Percentiles rank a stretch among this genome's conserved stretches.
Conservation (phyloP, 1,284 basidiomycete species). For the Microbotryum saponariae region DNA sequence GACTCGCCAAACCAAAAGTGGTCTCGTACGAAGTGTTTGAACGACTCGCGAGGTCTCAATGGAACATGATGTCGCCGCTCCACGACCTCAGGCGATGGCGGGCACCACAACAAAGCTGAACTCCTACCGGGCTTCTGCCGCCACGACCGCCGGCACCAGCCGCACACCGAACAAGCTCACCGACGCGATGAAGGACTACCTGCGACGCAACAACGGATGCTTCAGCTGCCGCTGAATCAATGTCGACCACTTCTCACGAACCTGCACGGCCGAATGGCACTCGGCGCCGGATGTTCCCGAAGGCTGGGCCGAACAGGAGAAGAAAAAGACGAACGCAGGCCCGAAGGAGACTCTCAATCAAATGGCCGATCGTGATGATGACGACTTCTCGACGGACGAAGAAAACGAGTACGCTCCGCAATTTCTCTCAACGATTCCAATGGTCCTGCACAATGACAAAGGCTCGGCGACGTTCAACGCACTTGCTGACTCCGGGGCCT, state of each 20-base stretch:
- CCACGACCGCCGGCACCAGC: too few species aligned
- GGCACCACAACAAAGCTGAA: too few species aligned
- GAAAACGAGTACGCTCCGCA: neutral
- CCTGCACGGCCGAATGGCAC: neutral
- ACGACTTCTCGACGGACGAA: neutral
- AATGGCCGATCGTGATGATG: neutral
- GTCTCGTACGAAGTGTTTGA: slow-evolving; percentile 5
- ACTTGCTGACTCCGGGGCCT: slow-evolving; percentile 9
- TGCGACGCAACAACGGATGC: neutral
- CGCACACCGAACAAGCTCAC: slow-evolving; percentile 2
- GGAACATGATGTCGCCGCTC: neutral
- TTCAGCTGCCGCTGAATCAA: slow-evolving; percentile 3
- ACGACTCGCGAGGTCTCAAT: neutral
- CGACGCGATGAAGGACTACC: neutral
- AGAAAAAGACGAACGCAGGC: neutral
- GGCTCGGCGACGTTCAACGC: slow-evolving; percentile 1
- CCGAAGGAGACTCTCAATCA: neutral
- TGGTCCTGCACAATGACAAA: neutral
- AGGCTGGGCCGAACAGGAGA: neutral
- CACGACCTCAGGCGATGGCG: too few species aligned
- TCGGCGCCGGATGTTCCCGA: neutral
- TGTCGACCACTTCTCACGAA: neutral
- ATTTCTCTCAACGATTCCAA: neutral
- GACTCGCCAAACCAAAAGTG: neutral
- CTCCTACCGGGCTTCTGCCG: too few species aligned